A percentile compares a stretch with the other conserved stretches of the same genome.
Conservation (phyloP, 2,329 filamentous ascomycete species). For the Hypoxylon sp. region DNA sequence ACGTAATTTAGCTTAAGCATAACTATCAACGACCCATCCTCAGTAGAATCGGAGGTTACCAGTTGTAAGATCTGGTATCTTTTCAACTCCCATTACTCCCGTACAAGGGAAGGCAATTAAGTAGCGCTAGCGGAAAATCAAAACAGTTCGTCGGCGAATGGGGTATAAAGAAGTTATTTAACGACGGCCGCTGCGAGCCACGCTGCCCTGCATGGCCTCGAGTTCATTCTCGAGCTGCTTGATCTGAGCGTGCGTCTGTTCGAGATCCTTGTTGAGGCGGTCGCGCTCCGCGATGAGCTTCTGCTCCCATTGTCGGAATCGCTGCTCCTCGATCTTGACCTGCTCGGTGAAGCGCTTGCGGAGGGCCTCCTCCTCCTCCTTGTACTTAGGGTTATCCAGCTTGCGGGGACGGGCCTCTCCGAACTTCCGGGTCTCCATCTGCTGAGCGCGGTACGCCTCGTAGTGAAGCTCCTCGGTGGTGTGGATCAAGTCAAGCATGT, state of each 20-base stretch:
- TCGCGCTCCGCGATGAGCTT: slow-evolving; percentile 99
- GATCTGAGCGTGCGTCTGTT: slow-evolving; percentile 95
- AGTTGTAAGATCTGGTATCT: slow-evolving; percentile 31
- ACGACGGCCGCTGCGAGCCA: slow-evolving; percentile 91
- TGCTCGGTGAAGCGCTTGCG: slow-evolving; percentile 99
- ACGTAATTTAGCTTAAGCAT: slow-evolving; percentile 52
- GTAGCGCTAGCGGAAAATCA: slow-evolving; percentile 41
- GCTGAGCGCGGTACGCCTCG: slow-evolving; percentile 97
- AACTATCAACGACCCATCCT: slow-evolving; percentile 41
- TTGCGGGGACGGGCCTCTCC: slow-evolving; percentile 97
- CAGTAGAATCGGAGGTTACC: slow-evolving; percentile 38
- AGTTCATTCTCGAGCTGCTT: slow-evolving; percentile 93
- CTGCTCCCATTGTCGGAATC: slow-evolving; percentile 99
- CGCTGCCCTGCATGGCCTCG: slow-evolving; percentile 90
- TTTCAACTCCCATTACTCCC: slow-evolving; percentile 46
- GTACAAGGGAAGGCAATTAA: slow-evolving; percentile 42
- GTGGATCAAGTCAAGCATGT: slow-evolving; percentile 99
- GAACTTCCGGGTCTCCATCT: slow-evolving; percentile 99
- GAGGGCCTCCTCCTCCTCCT: slow-evolving; percentile 98
- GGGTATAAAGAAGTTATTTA: slow-evolving; percentile 60
- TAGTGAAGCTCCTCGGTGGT: slow-evolving; percentile 99
- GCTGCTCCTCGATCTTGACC: slow-evolving; percentile 99
- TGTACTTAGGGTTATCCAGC: slow-evolving; percentile 99
- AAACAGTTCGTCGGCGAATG: slow-evolving; percentile 40
- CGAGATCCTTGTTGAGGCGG: slow-evolving; percentile 99